Conservation (phyloP, 768 basidiomycete species). For the Psilocybe cyanescens region DNA sequence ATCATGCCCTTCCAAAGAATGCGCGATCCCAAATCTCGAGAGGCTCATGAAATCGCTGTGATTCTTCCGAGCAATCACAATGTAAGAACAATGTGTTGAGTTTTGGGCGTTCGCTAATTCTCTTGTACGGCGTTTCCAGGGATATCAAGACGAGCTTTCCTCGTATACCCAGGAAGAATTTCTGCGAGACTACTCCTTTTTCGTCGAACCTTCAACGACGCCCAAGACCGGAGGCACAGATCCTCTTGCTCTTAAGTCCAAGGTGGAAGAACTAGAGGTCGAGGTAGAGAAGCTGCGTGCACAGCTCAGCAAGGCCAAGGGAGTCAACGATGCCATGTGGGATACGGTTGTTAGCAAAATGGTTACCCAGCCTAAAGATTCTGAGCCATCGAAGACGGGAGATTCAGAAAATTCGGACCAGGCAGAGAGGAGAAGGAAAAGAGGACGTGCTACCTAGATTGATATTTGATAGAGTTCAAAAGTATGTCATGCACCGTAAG, state of each 20-base stretch:
- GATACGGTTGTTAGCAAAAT: conserved; percentile 75
- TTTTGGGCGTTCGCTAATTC: conserved; percentile 1
- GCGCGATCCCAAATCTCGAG: conserved; percentile 66
- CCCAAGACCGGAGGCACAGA: conserved; percentile 31
- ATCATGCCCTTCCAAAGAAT: conserved; percentile 76
- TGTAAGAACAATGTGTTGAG: conserved; percentile 32
- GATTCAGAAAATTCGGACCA: conserved; percentile 18
- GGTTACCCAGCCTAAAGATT: conserved; percentile 29
- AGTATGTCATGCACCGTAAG: not conserved
- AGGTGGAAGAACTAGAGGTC: conserved; percentile 68
- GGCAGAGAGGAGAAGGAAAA: conserved; percentile 25
- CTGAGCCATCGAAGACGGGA: conserved; percentile 7
- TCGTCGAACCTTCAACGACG: conserved; percentile 50
- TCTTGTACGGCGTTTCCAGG: conserved; percentile 12
- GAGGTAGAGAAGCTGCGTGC: conserved; percentile 70
- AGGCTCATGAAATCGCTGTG: conserved; percentile 71
- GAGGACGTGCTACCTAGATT: conserved; percentile 27
- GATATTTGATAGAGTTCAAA: not conserved
- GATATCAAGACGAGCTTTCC: conserved; percentile 33
- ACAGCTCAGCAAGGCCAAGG: conserved; percentile 82
- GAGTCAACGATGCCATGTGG: conserved; percentile 96
- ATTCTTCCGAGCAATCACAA: conserved; percentile 53
- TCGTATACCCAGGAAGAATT: conserved; percentile 59
- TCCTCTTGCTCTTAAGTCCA: conserved; percentile 50
- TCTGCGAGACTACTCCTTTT: conserved; percentile 66